Conservation (phyloP, 768 basidiomycete species). For the Podaxis sp. region DNA sequence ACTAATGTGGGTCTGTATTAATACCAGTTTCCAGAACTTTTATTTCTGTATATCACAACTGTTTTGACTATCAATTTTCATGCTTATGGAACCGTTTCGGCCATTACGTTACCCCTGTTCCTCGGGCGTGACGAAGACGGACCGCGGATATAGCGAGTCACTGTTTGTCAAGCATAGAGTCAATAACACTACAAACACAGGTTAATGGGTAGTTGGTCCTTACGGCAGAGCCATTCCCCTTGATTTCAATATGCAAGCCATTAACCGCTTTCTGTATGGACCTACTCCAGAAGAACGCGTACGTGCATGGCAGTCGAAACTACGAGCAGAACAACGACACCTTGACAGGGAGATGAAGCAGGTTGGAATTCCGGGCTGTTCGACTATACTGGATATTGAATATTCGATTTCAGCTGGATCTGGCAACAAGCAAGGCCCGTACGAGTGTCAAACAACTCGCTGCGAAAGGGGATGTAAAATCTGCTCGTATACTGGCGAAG, state of each 20-base stretch:
- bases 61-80: neutral
- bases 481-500: slow-evolving; percentile 86
- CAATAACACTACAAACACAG: slow-evolving; percentile 10
- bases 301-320: slow-evolving; percentile 85
- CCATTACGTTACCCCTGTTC: neutral
- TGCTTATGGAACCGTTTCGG: neutral
- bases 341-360: slow-evolving; percentile 95
- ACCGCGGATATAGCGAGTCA: slow-evolving; percentile 5
- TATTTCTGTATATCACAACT: neutral
- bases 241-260: slow-evolving; percentile 62
- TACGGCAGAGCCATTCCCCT: neutral
- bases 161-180: slow-evolving; percentile 11
- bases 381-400: slow-evolving; percentile 18
- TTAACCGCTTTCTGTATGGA: slow-evolving; percentile 94
- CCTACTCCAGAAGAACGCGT: slow-evolving; percentile 95
- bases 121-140: slow-evolving; percentile 1
- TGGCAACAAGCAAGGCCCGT: slow-evolving; percentile 78
- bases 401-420: slow-evolving; percentile 63
- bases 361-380: slow-evolving; percentile 50
- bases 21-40: neutral
- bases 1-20: slow-evolving; percentile 7
- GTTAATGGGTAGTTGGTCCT: neutral
- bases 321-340: slow-evolving; percentile 77
- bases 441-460: slow-evolving; percentile 87
- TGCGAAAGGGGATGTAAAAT: slow-evolving; percentile 87